Evolutionary conservation across 23 red algal species (phyloP).

Genomic region (Chondrus crispus): DNA sequence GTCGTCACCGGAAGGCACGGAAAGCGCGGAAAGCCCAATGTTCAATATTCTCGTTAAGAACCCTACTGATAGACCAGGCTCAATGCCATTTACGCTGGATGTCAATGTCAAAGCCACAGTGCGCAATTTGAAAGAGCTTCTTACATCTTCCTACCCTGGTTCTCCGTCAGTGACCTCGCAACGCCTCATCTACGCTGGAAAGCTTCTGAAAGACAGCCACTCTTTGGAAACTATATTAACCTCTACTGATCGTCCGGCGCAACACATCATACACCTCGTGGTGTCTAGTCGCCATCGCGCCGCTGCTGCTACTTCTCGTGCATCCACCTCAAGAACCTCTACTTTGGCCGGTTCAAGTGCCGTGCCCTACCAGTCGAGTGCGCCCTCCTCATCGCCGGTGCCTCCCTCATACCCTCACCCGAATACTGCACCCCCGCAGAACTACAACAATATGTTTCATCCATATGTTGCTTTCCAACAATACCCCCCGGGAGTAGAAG

Average conservation of each 20-base stretch:
- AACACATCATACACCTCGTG: slow-evolving; percentile 60
- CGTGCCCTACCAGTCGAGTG: not conserved
- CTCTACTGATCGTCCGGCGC: not conserved
- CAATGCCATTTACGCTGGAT: slow-evolving; percentile 8
- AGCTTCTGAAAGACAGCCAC: slow-evolving; percentile 15
- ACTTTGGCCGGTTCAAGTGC: not conserved
- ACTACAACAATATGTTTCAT: too few relatives aligned
- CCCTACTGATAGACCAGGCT: slow-evolving; percentile 26
- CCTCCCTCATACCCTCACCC: not conserved
- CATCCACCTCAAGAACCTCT: not conserved
- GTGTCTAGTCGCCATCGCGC: slow-evolving; percentile 10
- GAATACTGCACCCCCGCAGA: not conserved
- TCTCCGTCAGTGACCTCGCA: slow-evolving; percentile 25
- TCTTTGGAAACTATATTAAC: not conserved
- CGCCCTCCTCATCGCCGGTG: not conserved
- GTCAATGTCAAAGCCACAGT: slow-evolving; percentile 9
- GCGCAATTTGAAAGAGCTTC: not conserved
- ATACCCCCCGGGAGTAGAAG: too few relatives aligned
- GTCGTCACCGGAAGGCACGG: too few relatives aligned
- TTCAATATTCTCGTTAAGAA: slow-evolving; percentile 31
- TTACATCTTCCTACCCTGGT: slow-evolving; percentile 23
- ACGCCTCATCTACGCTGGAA: slow-evolving; percentile 62
- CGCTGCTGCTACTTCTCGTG: not conserved
- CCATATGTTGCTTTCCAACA: too few relatives aligned
- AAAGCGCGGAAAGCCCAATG: too few relatives aligned